A percentile compares a stretch with the other conserved stretches of the same genome.
Evolutionary conservation across 106 monocot species (phyloP).

Genomic region (Posidonia australis): DNA sequence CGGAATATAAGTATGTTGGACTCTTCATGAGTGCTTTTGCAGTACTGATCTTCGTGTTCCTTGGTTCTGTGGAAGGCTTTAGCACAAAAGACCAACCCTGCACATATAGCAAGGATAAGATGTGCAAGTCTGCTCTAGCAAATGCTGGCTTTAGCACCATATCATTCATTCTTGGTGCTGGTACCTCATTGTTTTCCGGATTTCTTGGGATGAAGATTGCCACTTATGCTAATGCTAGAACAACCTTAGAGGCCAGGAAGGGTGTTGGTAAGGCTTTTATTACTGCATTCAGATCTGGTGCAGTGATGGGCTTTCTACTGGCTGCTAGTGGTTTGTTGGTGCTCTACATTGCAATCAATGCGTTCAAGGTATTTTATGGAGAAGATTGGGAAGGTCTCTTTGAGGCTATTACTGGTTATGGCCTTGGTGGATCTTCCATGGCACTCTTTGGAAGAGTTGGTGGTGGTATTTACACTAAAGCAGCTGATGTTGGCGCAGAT

Average conservation of each 20-base stretch:
- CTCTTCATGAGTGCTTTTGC: constrained; percentile 27
- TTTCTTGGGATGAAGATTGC: constrained; percentile 67
- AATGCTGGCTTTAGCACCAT: constrained; percentile 54
- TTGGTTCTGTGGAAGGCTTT: constrained; percentile 25
- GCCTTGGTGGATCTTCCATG: constrained; percentile 65
- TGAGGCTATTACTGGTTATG: constrained; percentile 63
- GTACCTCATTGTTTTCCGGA: constrained; percentile 49
- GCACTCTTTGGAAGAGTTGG: constrained; percentile 62
- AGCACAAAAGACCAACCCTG: constrained; percentile 47
- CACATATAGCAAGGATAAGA: constrained; percentile 40
- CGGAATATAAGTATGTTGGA: constrained; percentile 27
- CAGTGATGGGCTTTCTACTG: constrained; percentile 53
- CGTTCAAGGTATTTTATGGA: constrained; percentile 53
- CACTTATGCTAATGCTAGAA: constrained; percentile 57
- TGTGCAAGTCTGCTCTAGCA: constrained; percentile 54
- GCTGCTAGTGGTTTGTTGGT: constrained; percentile 57
- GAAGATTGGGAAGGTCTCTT: constrained; percentile 68
- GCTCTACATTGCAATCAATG: constrained; percentile 44
- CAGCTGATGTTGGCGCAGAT: constrained; percentile 66
- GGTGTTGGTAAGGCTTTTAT: constrained; percentile 65
- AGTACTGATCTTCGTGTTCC: constrained; percentile 23
- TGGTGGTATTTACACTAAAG: constrained; percentile 60
- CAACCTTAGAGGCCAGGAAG: constrained; percentile 53
- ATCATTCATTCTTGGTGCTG: constrained; percentile 48
- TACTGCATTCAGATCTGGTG: constrained; percentile 48